phyloP scores from a whole-genome alignment of 441 rosid genomes.

The Jatropha multifida region DNA sequence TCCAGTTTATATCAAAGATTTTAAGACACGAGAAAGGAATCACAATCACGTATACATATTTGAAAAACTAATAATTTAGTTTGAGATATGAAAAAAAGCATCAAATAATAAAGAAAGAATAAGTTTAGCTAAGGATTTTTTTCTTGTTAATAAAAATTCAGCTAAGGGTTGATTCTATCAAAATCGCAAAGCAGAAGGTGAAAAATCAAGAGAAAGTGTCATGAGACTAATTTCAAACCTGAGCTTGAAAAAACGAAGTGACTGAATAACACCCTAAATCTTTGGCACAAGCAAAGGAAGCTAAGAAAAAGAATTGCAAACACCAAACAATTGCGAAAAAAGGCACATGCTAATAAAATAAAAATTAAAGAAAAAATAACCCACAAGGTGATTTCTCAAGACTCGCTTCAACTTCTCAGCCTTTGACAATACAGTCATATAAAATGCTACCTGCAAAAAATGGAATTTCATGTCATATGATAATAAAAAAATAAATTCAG shows the following conservation, averaged over 20 bases:
- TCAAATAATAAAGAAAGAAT: neutral
- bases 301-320: neutral
- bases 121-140: neutral
- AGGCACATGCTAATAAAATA: neutral
- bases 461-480: no score
- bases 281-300: neutral
- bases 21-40: neutral
- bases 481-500: no score
- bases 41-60: no score
- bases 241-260: neutral
- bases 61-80: no score
- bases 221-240: neutral
- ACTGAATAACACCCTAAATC: neutral
- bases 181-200: neutral
- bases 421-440: neutral
- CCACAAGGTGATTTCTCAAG: neutral
- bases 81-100: neutral
- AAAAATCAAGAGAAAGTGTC: neutral
- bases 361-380: no score
- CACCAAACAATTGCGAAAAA: neutral
- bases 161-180: no score
- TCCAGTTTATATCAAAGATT: neutral
- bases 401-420: neutral
- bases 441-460: neutral
- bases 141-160: no score